Evolutionary conservation across 805 yeast species (phyloP).

Genomic region (Cyberlindnera americana): DNA sequence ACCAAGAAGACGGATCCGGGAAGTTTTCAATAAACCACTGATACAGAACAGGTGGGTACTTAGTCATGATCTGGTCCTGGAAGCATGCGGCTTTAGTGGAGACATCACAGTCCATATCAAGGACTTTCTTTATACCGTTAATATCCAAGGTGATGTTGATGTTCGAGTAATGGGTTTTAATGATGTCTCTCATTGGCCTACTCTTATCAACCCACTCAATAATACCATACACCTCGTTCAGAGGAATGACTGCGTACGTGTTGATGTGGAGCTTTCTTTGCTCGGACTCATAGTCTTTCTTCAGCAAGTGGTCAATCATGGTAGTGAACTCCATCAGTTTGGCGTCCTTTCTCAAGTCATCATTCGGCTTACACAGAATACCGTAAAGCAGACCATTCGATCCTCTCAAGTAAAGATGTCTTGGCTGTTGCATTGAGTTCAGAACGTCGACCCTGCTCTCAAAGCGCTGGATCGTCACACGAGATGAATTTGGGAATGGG

Average conservation of each 20-base stretch:
- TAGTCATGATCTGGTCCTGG: constrained; percentile 26
- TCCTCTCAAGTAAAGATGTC: constrained; percentile 71
- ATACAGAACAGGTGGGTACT: constrained; percentile 67
- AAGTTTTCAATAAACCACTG: constrained; percentile 87
- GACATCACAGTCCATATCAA: constrained; percentile 26
- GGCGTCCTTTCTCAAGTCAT: constrained; percentile 93
- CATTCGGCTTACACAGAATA: constrained; percentile 78
- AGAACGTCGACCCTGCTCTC: constrained; percentile 68
- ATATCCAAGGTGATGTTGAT: constrained; percentile 35
- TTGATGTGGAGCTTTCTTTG: constrained; percentile 67
- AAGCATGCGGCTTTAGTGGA: constrained; percentile 37
- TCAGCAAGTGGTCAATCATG: constrained; percentile 72
- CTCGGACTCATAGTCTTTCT: constrained; percentile 65
- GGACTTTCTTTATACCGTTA: constrained; percentile 24
- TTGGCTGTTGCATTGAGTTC: constrained; percentile 83
- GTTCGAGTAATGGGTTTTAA: constrained; percentile 41
- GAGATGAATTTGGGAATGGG: constrained; percentile 43
- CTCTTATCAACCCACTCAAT: constrained; percentile 87
- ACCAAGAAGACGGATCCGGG: constrained; percentile 90
- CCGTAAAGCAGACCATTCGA: constrained; percentile 72
- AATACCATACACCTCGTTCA: constrained; percentile 83
- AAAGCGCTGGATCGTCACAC: constrained; percentile 56
- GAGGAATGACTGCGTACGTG: constrained; percentile 85
- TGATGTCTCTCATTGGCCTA: constrained; percentile 63
- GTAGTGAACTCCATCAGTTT: constrained; percentile 87